Evolutionary conservation across 371 early-diverging fungal genomes (phyloP).

Genomic region (Mortierella sp.): DNA sequence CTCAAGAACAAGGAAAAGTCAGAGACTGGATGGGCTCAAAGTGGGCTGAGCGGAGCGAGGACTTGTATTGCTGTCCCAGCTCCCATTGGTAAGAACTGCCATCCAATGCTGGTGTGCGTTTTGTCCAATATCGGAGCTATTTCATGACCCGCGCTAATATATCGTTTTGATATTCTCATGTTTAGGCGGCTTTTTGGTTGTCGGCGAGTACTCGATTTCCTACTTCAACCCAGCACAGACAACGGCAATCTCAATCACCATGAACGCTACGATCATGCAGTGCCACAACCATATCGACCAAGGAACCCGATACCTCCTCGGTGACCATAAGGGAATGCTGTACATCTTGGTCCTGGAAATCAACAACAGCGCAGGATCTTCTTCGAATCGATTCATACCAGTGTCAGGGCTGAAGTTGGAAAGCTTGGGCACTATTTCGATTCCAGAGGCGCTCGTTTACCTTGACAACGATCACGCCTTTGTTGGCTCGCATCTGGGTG

Average conservation of each 20-base stretch:
- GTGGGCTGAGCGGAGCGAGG: conserved; percentile 68
- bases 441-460: conserved; percentile 77
- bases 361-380: conserved; percentile 23
- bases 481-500: conserved; percentile 88
- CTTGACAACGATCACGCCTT: conserved; percentile 77
- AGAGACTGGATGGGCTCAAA: conserved; percentile 63
- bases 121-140: too few species aligned
- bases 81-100: conserved; percentile 46
- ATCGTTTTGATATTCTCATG: background rate
- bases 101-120: background rate
- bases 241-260: conserved; percentile 62
- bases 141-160: background rate
- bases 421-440: conserved; percentile 67
- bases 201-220: conserved; percentile 79
- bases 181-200: conserved; percentile 73
- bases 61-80: conserved; percentile 72
- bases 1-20: conserved; percentile 63
- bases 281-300: conserved; percentile 52
- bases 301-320: conserved; percentile 72
- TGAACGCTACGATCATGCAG: conserved; percentile 61
- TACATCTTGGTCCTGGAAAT: conserved; percentile 69
- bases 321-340: conserved; percentile 81
- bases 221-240: conserved; percentile 61
- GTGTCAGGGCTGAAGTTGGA: conserved; percentile 60
- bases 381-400: conserved; percentile 13